Evolutionary conservation across 805 yeast genomes (phyloP), one percentile per base, ranked within the genome.

Genomic region (Kuraishia hungarica): DNA sequence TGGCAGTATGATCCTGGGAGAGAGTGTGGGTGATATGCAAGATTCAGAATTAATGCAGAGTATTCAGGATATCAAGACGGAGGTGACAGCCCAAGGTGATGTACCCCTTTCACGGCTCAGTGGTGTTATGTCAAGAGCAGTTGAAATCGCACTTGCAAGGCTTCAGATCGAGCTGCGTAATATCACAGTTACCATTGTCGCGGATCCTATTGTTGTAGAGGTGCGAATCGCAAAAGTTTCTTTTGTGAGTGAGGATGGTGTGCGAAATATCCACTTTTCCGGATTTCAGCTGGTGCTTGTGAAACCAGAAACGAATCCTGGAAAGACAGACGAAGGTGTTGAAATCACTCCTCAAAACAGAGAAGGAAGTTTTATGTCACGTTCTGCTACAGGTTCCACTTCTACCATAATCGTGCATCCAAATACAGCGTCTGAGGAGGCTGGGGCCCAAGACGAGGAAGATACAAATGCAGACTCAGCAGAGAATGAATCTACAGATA

Each of bases 121-220:
- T 56, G 77, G 75, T 11, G 80, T 84, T 66, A 80, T 82, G 50
- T 73, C 81, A 15, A 78, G 73, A 58, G 89, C 89, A 0, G 81
- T 84, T 0, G 91, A 85, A 56, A 74, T 84, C 57, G 89, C 90
- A 0, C 66, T 87, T 20, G 79, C 87, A 59, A 78, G 83, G 58
- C 67, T 87, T 3, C 81, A 74, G 51, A 73, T 86, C 2, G 73
- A 67, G n/a, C 61, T 87, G 5, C 64, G 68, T 11, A 70, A 82
- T 58, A 61, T 83, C 8, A 72, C 69, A 3, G 62, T 86, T 39
- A 76, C 77, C 50, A 59, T 86, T 2, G 68, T 83, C 0, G 70
- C 82, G 39, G 85, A 82, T 57, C 66, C 70, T 26, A 60, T 62
- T 61, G 77, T 67, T 2, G 66, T 66, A 49, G 75, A 62, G 55